phyloP scores from a whole-genome alignment of 352 stramenopile species.

The Pythium utonaiense region DNA sequence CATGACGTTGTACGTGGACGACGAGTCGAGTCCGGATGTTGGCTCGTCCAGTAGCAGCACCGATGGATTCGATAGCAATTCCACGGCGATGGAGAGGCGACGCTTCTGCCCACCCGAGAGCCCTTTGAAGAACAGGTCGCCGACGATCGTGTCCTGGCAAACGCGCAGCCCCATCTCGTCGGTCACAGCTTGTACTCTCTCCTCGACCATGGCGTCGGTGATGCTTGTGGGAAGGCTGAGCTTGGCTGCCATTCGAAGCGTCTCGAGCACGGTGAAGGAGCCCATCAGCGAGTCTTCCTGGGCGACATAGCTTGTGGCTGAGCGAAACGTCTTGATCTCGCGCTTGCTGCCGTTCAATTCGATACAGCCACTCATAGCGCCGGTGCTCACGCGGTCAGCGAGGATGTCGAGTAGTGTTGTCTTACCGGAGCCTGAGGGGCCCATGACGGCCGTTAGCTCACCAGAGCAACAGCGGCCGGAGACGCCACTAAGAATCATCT shows the following conservation, averaged over 20 bases:
- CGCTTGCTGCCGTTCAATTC: conserved; percentile 47
- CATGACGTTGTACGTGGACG: conserved; percentile 86
- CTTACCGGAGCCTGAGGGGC: conserved; percentile 34
- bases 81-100: conserved; percentile 90
- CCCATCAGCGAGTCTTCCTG: conserved; percentile 62
- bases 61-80: conserved; percentile 92
- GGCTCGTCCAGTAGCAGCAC: conserved; percentile 95
- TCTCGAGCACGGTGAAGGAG: conserved; percentile 70
- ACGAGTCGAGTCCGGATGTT: conserved; percentile 90
- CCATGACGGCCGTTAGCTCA: conserved; percentile 41
- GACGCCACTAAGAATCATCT: neutral
- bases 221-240: conserved; percentile 45
- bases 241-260: conserved; percentile 51
- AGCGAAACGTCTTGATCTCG: conserved; percentile 36
- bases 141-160: conserved; percentile 58
- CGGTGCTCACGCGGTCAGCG: conserved; percentile 35
- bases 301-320: conserved; percentile 59
- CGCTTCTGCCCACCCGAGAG: conserved; percentile 88
- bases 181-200: conserved; percentile 55
- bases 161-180: conserved; percentile 59
- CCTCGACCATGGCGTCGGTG: conserved; percentile 31
- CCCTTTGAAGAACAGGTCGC: conserved; percentile 84
- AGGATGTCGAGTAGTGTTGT: conserved; percentile 61
- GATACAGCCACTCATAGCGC: conserved; percentile 43
- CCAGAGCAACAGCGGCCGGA: conserved; percentile 1